These are phyloP conservation scores for Pythium grandisporangium DNA, from an alignment of 352 stramenopile genomes.

Conservation along the genomic window DNA sequence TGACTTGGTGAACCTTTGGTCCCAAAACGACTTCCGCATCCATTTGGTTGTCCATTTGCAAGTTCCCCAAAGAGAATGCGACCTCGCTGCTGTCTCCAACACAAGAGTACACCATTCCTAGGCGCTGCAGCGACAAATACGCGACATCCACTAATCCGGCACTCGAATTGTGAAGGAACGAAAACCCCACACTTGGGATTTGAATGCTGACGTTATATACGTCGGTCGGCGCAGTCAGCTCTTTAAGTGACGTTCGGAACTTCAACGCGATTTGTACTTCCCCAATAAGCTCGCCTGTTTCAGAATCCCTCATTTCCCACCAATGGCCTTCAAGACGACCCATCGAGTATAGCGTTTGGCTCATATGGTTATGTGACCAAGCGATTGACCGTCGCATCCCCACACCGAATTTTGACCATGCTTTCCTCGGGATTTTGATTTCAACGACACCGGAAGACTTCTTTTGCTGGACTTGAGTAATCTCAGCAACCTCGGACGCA, in stretches of 20 bases:
- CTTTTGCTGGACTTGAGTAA: slow-evolving; percentile 16
- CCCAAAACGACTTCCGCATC: slow-evolving; percentile 76
- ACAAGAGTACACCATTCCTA: slow-evolving; percentile 69
- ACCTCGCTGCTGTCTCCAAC: slow-evolving; percentile 75
- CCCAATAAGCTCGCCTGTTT: slow-evolving; percentile 62
- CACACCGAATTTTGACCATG: slow-evolving; percentile 64
- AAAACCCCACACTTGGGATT: slow-evolving; percentile 74
- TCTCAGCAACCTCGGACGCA: slow-evolving; percentile 27
- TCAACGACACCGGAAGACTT: slow-evolving; percentile 48
- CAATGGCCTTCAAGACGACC: slow-evolving; percentile 69
- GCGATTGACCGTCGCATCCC: slow-evolving; percentile 59
- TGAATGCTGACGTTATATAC: slow-evolving; percentile 72
- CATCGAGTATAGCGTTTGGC: slow-evolving; percentile 58
- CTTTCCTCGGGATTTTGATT: slow-evolving; percentile 80
- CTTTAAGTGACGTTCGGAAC: slow-evolving; percentile 53
- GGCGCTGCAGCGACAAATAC: slow-evolving; percentile 74
- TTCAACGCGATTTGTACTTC: slow-evolving; percentile 80
- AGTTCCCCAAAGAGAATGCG: slow-evolving; percentile 70
- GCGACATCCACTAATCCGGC: slow-evolving; percentile 82
- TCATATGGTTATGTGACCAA: slow-evolving; percentile 69
- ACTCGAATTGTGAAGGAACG: slow-evolving; percentile 80
- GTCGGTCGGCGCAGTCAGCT: slow-evolving; percentile 39
- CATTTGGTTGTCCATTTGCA: slow-evolving; percentile 90
- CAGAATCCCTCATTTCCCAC: slow-evolving; percentile 76
- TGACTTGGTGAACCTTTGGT: slow-evolving; percentile 73